Evolutionary conservation across 768 basidiomycete genomes (phyloP).

Genomic region (Trametes coccinea): DNA sequence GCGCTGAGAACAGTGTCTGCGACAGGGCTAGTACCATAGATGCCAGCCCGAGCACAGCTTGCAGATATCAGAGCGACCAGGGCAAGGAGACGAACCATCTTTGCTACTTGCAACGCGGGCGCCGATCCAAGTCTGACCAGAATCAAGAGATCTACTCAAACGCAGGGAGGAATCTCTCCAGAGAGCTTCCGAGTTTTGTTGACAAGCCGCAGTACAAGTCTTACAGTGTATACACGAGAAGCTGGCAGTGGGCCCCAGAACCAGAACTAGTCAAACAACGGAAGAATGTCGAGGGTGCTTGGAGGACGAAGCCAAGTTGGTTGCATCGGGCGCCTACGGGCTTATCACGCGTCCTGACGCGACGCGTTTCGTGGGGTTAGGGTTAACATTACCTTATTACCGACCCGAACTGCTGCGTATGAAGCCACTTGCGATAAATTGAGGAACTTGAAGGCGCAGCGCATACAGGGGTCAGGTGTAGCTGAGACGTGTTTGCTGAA

Average conservation of each 20-base stretch:
- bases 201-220: no score
- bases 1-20: slow-evolving; percentile 45
- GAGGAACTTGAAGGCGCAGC: no score
- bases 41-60: slow-evolving; percentile 31
- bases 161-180: neutral
- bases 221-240: no score
- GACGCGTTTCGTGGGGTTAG: neutral
- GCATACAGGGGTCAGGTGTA: no score
- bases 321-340: neutral
- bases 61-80: slow-evolving; percentile 10
- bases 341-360: neutral
- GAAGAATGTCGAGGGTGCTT: neutral
- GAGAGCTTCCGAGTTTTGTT: no score
- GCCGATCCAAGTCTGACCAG: neutral
- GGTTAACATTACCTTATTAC: neutral
- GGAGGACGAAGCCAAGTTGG: neutral
- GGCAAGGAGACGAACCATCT: slow-evolving; percentile 3
- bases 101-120: neutral
- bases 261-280: no score
- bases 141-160: neutral
- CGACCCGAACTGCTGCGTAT: no score
- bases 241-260: no score
- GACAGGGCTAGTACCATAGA: slow-evolving; percentile 55
- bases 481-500: no score
- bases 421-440: no score